phyloP scores from a whole-genome alignment of 176 grass and related monocot genomes.

The Ampelocalamus luodianensis region DNA sequence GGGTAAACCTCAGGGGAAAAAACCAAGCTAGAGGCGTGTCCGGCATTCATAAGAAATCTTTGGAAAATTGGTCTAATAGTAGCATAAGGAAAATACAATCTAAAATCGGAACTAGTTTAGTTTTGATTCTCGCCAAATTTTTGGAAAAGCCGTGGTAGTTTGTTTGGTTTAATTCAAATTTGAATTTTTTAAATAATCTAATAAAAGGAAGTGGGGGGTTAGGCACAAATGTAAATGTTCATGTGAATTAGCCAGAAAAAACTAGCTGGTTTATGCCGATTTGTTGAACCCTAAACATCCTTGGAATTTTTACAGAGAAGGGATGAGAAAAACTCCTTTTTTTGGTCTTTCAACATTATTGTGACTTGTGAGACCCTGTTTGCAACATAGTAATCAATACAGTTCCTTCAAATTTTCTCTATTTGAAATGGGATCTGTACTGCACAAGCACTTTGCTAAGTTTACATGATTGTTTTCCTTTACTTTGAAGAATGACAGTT shows the following conservation, averaged over 20 bases:
- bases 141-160: background rate
- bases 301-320: background rate
- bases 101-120: background rate
- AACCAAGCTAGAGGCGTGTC: too few relatives aligned
- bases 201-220: background rate
- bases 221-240: background rate
- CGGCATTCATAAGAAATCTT: too few relatives aligned
- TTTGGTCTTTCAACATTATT: background rate
- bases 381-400: background rate
- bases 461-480: background rate
- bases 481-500: too few relatives aligned
- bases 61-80: background rate
- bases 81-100: background rate
- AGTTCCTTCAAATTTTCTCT: background rate
- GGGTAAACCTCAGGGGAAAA: too few relatives aligned
- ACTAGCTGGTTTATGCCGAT: background rate
- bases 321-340: background rate
- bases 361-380: background rate
- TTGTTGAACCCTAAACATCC: background rate
- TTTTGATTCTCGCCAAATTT: background rate
- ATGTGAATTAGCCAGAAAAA: background rate
- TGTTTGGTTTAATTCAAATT: background rate
- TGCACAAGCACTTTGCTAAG: background rate
- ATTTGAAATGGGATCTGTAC: background rate
- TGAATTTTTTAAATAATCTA: background rate